Conservation (phyloP, 2,329 filamentous ascomycete species). For the Fusarium verticillioides region DNA sequence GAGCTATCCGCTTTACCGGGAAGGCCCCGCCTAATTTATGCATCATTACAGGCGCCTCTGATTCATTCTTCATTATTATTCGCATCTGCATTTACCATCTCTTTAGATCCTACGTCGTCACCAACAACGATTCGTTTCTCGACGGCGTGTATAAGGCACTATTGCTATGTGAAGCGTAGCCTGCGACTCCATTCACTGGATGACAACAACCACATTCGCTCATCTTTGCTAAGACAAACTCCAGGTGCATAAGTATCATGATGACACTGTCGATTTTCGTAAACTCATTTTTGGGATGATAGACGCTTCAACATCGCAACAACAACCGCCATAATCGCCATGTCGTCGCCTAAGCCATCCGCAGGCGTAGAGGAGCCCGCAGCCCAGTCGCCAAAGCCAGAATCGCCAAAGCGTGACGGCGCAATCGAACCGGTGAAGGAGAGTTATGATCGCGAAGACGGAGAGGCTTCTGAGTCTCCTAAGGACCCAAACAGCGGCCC, state of each 20-base stretch:
- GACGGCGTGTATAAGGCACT: constrained; percentile 22
- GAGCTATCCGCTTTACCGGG: not conserved
- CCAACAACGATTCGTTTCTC: constrained; percentile 2
- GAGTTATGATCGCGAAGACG: constrained; percentile 36
- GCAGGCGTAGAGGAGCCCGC: constrained; percentile 25
- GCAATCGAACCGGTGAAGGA: constrained; percentile 24
- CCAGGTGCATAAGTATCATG: constrained; percentile 55
- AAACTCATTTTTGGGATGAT: constrained; percentile 54
- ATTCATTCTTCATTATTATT: constrained; percentile 20
- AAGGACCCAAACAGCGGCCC: constrained; percentile 3
- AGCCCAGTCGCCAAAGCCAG: constrained; percentile 23
- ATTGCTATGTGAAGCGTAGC: constrained; percentile 39
- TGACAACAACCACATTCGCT: constrained; percentile 8
- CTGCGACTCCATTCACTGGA: constrained; percentile 18
- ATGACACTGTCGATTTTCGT: constrained; percentile 47
- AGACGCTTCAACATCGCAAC: constrained; percentile 41
- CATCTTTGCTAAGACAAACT: constrained; percentile 47
- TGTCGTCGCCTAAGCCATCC: constrained; percentile 39
- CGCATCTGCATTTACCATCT: constrained; percentile 6
- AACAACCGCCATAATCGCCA: constrained; percentile 16
- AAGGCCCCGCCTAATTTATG: constrained; percentile 15
- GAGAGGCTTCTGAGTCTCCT: constrained; percentile 38
- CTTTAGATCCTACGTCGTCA: constrained; percentile 1
- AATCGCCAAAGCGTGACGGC: constrained; percentile 21
- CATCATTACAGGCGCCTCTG: constrained; percentile 29